Evolutionary conservation across 2,329 filamentous ascomycete genomes (phyloP).

Genomic region (Exophiala alcalophila): DNA sequence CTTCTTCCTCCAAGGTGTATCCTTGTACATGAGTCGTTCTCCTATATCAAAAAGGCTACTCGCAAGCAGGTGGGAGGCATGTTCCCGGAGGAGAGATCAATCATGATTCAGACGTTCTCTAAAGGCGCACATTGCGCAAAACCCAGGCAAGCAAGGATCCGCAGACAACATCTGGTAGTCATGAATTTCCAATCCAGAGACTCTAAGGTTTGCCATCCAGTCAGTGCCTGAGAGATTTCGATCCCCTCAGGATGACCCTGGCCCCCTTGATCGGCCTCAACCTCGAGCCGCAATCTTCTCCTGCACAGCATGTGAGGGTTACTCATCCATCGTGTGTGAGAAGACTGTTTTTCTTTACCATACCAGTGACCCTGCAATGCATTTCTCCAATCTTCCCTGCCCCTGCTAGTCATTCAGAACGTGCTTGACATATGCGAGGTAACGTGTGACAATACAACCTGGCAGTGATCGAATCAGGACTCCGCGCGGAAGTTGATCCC

Average conservation of each 20-base stretch:
- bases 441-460: slow-evolving; percentile 27
- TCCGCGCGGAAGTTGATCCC: neutral
- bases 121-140: too few species aligned
- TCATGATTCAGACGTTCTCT: neutral
- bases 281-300: too few species aligned
- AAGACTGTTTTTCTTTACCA: slow-evolving; percentile 9
- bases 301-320: too few species aligned
- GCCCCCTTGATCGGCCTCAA: too few species aligned
- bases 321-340: slow-evolving; percentile 1
- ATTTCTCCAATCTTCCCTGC: slow-evolving; percentile 11
- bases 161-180: too few species aligned
- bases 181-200: too few species aligned
- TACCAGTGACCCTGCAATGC: slow-evolving; percentile 24
- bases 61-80: neutral
- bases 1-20: slow-evolving; percentile 1
- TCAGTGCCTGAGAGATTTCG: too few species aligned
- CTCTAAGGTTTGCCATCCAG: too few species aligned
- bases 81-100: neutral
- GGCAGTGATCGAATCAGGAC: slow-evolving; percentile 12
- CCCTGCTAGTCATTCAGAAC: slow-evolving; percentile 15
- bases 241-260: too few species aligned
- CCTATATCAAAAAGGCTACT: neutral
- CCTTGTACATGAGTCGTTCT: neutral
- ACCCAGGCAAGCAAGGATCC: too few species aligned
- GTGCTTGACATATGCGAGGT: slow-evolving; percentile 26